Evolutionary conservation across 106 monocot species (phyloP).

Genomic region (Phalaenopsis equestris): DNA sequence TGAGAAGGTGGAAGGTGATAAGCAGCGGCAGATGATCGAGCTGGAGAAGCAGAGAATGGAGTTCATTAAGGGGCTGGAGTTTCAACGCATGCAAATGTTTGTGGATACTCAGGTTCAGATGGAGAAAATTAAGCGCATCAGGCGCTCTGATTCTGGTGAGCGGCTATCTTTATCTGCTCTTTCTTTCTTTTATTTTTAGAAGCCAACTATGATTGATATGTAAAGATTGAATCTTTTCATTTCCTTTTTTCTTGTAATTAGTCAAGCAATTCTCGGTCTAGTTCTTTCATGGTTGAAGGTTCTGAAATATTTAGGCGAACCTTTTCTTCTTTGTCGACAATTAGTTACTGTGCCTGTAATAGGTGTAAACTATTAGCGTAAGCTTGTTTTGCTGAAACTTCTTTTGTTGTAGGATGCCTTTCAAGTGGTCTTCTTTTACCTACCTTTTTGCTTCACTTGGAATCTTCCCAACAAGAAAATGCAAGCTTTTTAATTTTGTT

Average conservation of each 20-base stretch:
- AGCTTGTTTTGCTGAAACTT: not conserved
- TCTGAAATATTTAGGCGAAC: too few species aligned
- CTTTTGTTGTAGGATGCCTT: not conserved
- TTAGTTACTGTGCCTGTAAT: not conserved
- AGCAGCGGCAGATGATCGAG: constrained; percentile 73
- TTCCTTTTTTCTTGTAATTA: not conserved
- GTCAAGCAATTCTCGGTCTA: not conserved
- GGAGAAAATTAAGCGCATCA: constrained; percentile 38
- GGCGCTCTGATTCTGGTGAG: constrained; percentile 9
- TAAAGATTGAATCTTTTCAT: not conserved
- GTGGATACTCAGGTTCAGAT: constrained; percentile 68
- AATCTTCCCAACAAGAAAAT: not conserved
- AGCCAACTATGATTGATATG: not conserved
- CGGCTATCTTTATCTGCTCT: not conserved
- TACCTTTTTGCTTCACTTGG: not conserved
- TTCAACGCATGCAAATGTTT: constrained; percentile 82
- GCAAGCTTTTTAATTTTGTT: not conserved
- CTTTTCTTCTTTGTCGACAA: not conserved
- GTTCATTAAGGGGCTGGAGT: constrained; percentile 72
- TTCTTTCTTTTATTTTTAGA: not conserved
- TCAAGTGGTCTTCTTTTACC: not conserved
- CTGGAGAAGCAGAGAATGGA: constrained; percentile 97
- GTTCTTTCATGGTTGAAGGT: not conserved
- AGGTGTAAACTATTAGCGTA: not conserved
- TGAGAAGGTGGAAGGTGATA: constrained; percentile 68